Base-by-base conservation (phyloP, 768 basidiomycete genomes). In the Hygrocybe punicea region DNA sequence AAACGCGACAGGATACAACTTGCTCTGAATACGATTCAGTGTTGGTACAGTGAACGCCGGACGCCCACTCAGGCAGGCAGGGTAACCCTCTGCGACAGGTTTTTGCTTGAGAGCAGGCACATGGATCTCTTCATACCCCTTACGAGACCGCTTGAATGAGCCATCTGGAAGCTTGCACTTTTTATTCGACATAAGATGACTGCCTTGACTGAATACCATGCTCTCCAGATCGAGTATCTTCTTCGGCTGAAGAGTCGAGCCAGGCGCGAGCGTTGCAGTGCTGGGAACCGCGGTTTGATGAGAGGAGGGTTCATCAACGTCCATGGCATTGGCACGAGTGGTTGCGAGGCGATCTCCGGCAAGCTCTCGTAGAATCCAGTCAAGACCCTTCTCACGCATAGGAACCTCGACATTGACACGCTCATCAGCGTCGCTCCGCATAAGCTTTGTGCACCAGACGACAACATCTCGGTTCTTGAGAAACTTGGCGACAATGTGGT, bases 41-140 rank as follows among this genome's bases (percentile, higher is more conserved):
- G 76, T 84, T 5, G 82, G 82, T 16, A 91, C 85, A 2, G 86
- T 83, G 74, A 98, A 99, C 1, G 93, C 96, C 34, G 84, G 82
- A n/a, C n/a, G n/a, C n/a, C n/a, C n/a, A n/a, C n/a, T n/a, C n/a
- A n/a, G n/a, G 16, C 86, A 84, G 3, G 93, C 84, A 16, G 87
- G 68, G 42, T 92, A 91, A 17, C 82, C 82, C 1, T 85, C 81
- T 6, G 73, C 74, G 3, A 80, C 74, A 0, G 81, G 78, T 60
- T 88, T 84, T 58, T 85, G 81, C 76, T 95, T 95, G 8, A 94
- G 94, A 0, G 91, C 88, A 3, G 95, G 95, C 1, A 99, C 91
- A 60, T 98, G 94, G 33, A 99, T 95, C 71, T 99, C 97, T 69
- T 98, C 97, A 69, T 91, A 98, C 1, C 97, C 94, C 71, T 99